Conservation (phyloP, 2,329 filamentous ascomycete species). For the Cladosporium sp. region DNA sequence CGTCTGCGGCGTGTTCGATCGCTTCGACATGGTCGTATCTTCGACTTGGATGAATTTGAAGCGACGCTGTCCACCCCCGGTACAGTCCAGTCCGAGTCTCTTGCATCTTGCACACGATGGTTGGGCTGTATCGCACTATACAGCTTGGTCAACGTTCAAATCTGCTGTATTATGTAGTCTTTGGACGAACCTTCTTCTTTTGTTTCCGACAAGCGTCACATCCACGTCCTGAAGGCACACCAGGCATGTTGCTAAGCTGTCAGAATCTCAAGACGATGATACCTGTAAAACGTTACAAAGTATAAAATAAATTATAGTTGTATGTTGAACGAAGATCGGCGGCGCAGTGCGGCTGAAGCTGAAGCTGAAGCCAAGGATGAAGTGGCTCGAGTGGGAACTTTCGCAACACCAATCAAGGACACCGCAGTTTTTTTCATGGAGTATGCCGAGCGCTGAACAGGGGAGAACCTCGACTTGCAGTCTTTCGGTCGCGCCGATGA, state of each 20-base stretch:
- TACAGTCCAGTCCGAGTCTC: constrained; percentile 22
- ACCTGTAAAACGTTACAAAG: background rate
- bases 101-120: constrained; percentile 24
- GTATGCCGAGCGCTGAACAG: background rate
- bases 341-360: constrained; percentile 6
- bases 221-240: constrained; percentile 34
- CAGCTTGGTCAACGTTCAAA: background rate
- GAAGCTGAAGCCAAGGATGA: constrained; percentile 8
- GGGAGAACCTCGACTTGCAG: background rate
- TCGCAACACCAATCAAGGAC: background rate
- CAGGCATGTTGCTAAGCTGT: constrained; percentile 22
- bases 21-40: background rate
- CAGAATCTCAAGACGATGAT: background rate
- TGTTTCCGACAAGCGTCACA: constrained; percentile 26
- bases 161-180: background rate
- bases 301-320: background rate
- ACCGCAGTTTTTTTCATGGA: background rate
- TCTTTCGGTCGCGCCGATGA: background rate
- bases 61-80: constrained; percentile 23
- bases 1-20: background rate
- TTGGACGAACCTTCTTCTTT: constrained; percentile 25
- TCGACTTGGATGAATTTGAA: constrained; percentile 24
- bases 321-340: background rate
- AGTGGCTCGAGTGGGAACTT: background rate
- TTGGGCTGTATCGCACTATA: constrained; percentile 24